Percentiles rank a stretch among this genome's conserved stretches.
Conservation (phyloP, 2,329 filamentous ascomycete genomes). For the Cadophora sp. region DNA sequence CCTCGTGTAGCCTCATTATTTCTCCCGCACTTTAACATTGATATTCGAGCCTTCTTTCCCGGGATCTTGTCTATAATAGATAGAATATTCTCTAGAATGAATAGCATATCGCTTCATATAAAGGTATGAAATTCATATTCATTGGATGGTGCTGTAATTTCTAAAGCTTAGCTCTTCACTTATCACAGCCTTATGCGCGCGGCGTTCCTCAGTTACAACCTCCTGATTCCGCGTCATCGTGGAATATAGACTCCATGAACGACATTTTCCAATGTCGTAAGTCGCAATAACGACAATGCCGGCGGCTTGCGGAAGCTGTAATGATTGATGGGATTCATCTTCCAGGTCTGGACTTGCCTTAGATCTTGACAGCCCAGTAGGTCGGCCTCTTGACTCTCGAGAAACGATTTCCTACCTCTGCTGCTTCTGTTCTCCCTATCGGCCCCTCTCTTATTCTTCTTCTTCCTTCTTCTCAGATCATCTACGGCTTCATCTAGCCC, state of each 20-base stretch:
- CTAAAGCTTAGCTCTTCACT: neutral
- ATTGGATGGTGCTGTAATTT: neutral
- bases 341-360: neutral
- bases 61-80: too few relatives aligned
- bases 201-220: neutral
- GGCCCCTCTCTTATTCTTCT: neutral
- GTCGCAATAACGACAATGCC: neutral
- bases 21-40: neutral
- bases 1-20: neutral
- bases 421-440: neutral
- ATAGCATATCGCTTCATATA: too few relatives aligned
- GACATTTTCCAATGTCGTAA: neutral
- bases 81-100: too few relatives aligned
- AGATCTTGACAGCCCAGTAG: neutral
- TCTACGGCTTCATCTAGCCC: slow-evolving; percentile 27
- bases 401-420: neutral
- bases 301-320: neutral
- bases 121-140: too few relatives aligned
- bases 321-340: neutral
- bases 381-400: neutral
- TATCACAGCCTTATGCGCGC: neutral
- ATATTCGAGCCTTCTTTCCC: too few relatives aligned
- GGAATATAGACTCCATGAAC: neutral
- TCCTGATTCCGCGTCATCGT: neutral
- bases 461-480: too few relatives aligned